Evolutionary conservation across 345 rosid genomes (phyloP), one percentile per base, ranked within the genome.

Genomic region (Euphorbia tirucalli): DNA sequence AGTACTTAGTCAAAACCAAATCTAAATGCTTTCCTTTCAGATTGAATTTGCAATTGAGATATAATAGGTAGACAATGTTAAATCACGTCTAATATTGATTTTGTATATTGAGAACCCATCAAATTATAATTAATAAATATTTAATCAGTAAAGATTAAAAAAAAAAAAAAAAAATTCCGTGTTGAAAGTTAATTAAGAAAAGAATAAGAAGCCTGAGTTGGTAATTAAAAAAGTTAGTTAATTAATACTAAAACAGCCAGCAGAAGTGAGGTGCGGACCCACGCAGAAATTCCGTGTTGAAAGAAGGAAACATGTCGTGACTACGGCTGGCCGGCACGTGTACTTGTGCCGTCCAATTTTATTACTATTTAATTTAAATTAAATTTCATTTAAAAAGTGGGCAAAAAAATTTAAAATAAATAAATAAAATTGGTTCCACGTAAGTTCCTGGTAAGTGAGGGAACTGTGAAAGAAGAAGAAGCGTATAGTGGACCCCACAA

Each of bases 321-420:
- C 67, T 63, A 70, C 66, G 71, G 75, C 41, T 78, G 75, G 77
- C 69, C 81, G 63, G 82, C 85, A 83, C 89, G 85, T 79, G 87
- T 83, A 73, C 49, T 43, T 81, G 10, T 22, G 78, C 82, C 83
- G 79, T 64, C 81, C 82, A 65, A 39, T 43, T 66, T 66, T 27
- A 46, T 60, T 11, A 24, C 2, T 60, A 59, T 27, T 13, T 16
- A 9, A 15, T 28, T 28, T 24, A 57, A 8, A 21, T 57, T 21
- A 56, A 56, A 56, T 3, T 24, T 2, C 1, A 1, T 56, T 4
- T 4, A n/a, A n/a, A n/a, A n/a, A n/a, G n/a, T n/a, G n/a, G n/a
- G n/a, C n/a, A 25, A 21, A 27, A 59, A 11, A 35, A 62, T 18
- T 16, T 0, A 8, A 8, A 32, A 2, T 7, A 57, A 62, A 9